phyloP scores from a whole-genome alignment of 768 basidiomycete species.

The Porpolomopsis calyptriformis region DNA sequence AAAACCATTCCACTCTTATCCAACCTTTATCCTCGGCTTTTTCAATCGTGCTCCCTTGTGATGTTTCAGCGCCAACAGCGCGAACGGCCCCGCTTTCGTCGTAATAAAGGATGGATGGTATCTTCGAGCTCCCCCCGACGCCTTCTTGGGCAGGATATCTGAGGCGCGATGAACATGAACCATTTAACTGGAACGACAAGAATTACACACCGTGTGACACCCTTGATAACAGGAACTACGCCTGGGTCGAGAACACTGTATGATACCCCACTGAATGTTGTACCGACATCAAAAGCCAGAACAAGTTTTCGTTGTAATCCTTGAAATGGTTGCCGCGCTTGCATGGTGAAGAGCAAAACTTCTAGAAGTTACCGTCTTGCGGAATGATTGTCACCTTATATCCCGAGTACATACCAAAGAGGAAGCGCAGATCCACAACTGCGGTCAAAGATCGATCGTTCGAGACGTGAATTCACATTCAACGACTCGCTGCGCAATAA shows the following conservation, averaged over 20 bases:
- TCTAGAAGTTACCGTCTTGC: neutral
- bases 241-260: constrained; percentile 30
- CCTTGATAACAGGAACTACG: constrained; percentile 25
- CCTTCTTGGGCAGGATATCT: constrained; percentile 40
- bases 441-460: neutral
- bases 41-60: constrained; percentile 27
- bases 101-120: constrained; percentile 38
- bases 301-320: constrained; percentile 31
- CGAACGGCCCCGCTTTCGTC: constrained; percentile 26
- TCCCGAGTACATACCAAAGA: neutral
- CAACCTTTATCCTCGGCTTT: constrained; percentile 33
- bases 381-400: neutral
- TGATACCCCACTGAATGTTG: constrained; percentile 32
- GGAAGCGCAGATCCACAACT: neutral
- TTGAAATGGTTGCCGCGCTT: constrained; percentile 26
- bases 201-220: constrained; percentile 27
- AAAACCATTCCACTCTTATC: constrained; percentile 38
- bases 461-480: neutral
- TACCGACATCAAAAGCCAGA: constrained; percentile 34
- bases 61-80: constrained; percentile 40
- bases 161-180: neutral
- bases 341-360: constrained; percentile 14
- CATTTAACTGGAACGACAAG: neutral
- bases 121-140: constrained; percentile 34
- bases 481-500: neutral